phyloP scores from a whole-genome alignment of 2,329 filamentous ascomycete species.

The Mollisia scopiformis region DNA sequence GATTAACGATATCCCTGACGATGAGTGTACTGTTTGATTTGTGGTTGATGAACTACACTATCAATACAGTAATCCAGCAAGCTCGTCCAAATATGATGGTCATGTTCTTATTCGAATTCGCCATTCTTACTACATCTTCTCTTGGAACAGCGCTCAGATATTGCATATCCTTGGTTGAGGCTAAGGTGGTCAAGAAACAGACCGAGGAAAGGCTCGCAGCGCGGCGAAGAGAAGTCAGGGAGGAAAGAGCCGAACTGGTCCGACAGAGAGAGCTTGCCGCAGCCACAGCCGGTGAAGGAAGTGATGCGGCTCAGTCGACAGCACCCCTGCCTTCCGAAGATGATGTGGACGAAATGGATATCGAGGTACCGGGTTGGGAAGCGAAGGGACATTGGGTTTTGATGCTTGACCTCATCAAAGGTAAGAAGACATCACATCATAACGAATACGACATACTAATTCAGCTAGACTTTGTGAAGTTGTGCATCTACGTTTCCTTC shows the following conservation, averaged over 20 bases:
- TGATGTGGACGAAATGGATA: slow-evolving; percentile 88
- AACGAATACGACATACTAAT: slow-evolving; percentile 10
- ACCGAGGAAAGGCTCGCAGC: slow-evolving; percentile 70
- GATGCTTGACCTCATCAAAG: slow-evolving; percentile 81
- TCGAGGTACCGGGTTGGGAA: slow-evolving; percentile 95
- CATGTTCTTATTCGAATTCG: slow-evolving; percentile 99
- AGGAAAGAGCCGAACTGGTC: slow-evolving; percentile 55
- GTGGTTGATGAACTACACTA: slow-evolving; percentile 78
- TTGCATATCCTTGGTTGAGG: slow-evolving; percentile 75
- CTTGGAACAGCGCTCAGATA: slow-evolving; percentile 81
- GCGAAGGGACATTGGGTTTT: slow-evolving; percentile 93
- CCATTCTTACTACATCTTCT: slow-evolving; percentile 80
- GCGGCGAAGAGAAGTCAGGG: slow-evolving; percentile 68
- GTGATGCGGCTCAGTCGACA: slow-evolving; percentile 30
- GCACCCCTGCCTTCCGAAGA: slow-evolving; percentile 64
- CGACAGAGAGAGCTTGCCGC: slow-evolving; percentile 39
- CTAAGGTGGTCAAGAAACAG: slow-evolving; percentile 74
- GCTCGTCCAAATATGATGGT: slow-evolving; percentile 99
- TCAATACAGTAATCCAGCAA: slow-evolving; percentile 81
- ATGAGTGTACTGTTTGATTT: slow-evolving; percentile 81
- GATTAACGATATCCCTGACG: slow-evolving; percentile 77
- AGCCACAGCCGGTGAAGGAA: slow-evolving; percentile 40
- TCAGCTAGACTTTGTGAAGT: slow-evolving; percentile 81
- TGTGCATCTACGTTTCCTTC: slow-evolving; percentile 86
- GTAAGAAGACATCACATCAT: slow-evolving; percentile 48